phyloP scores from a whole-genome alignment of 306 rosid species.

The Leucaena leucocephala region DNA sequence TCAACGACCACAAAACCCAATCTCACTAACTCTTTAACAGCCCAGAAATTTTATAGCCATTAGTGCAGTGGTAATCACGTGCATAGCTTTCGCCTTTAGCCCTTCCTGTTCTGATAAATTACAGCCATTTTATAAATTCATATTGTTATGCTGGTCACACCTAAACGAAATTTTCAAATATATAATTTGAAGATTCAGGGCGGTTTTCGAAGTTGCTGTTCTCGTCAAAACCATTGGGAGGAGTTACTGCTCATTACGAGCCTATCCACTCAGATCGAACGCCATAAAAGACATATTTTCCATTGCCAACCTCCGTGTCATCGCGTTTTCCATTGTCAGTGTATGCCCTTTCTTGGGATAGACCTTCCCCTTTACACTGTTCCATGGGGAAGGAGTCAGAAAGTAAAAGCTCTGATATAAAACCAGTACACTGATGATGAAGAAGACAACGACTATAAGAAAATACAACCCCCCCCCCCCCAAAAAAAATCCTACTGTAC shows the following conservation, averaged over 20 bases:
- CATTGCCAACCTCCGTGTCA: conserved; percentile 37
- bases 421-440: conserved; percentile 41
- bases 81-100: conserved; percentile 19
- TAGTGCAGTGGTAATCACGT: conserved; percentile 35
- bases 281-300: conserved; percentile 31
- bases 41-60: conserved; percentile 5
- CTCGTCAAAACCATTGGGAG: conserved; percentile 17
- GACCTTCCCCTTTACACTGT: conserved; percentile 26
- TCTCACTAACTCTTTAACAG: conserved; percentile 30
- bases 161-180: neutral
- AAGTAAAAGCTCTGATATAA: conserved; percentile 41
- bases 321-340: conserved; percentile 42
- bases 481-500: conserved; percentile 77
- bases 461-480: conserved; percentile 25
- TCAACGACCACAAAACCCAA: conserved; percentile 21
- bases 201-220: neutral
- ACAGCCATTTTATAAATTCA: neutral
- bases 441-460: conserved; percentile 33
- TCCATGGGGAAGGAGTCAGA: conserved; percentile 35
- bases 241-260: conserved; percentile 36
- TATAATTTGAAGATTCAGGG: neutral
- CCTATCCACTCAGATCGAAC: conserved; percentile 30
- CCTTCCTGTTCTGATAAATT: conserved; percentile 20
- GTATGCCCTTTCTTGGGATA: conserved; percentile 2
- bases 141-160: neutral